Percentiles rank a stretch among this genome's conserved stretches.
These are phyloP conservation scores for Xylariales sp. DNA, from an alignment of 2,329 filamentous ascomycete species.

Conservation along the genomic window DNA sequence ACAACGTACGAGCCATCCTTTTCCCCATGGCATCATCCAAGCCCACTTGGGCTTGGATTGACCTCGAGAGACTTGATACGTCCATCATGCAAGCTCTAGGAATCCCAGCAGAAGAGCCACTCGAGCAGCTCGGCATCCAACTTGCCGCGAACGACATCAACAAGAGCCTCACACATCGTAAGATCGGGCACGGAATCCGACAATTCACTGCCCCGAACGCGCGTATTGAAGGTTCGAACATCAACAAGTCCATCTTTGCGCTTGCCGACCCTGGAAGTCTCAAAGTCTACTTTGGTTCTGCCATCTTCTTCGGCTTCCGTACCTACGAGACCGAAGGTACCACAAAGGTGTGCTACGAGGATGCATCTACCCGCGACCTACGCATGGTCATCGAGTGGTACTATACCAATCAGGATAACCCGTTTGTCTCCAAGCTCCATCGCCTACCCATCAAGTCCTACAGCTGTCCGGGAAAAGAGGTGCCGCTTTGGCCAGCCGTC, in stretches of 20 bases:
- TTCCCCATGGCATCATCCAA: conserved; percentile 18
- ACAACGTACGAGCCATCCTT: conserved; percentile 31
- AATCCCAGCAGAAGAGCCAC: not conserved
- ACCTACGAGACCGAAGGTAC: not conserved
- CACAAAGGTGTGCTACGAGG: conserved; percentile 19
- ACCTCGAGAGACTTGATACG: conserved; percentile 6
- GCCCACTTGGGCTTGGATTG: conserved; percentile 23
- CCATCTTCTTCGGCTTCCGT: conserved; percentile 28
- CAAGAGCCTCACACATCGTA: conserved; percentile 19
- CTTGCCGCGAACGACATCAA: conserved; percentile 18
- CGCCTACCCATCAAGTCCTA: conserved; percentile 22
- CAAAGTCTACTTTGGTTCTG: conserved; percentile 23
- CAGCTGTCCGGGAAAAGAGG: not conserved
- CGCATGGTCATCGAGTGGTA: conserved; percentile 36
- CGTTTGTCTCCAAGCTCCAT: conserved; percentile 7
- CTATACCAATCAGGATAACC: not conserved
- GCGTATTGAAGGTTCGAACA: not conserved
- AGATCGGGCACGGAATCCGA: conserved; percentile 32
- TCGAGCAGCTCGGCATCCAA: conserved; percentile 9
- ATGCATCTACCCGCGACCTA: conserved; percentile 30
- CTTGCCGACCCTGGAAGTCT: conserved; percentile 33
- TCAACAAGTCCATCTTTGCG: conserved; percentile 33
- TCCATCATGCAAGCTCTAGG: conserved; percentile 12
- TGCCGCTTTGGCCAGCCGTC: conserved; percentile 29
- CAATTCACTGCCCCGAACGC: conserved; percentile 3